phyloP scores from a whole-genome alignment of 129 eudicot species.

The Artemisia argyi region DNA sequence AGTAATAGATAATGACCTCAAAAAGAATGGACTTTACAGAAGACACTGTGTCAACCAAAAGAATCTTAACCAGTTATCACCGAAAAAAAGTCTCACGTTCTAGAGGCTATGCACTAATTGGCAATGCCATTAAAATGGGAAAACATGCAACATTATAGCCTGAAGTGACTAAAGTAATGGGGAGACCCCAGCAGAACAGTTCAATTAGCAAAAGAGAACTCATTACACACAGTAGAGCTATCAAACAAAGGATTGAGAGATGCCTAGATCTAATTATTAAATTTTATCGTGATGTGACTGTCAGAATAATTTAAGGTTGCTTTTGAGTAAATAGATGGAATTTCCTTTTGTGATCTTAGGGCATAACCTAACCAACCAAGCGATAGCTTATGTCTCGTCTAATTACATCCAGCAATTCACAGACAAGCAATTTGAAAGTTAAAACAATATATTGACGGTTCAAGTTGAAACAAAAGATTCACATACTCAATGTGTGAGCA shows the following conservation, averaged over 20 bases:
- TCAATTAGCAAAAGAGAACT: not conserved
- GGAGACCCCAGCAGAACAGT: not conserved
- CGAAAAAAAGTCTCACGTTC: not conserved
- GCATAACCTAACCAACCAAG: not conserved
- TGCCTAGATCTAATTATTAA: not conserved
- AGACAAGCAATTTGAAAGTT: not conserved
- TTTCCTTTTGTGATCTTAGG: not conserved
- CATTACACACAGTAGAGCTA: not conserved
- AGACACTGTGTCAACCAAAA: conserved; percentile 6
- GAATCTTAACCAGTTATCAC: conserved; percentile 7
- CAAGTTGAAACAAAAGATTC: not conserved
- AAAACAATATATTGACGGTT: not conserved
- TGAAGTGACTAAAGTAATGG: not conserved
- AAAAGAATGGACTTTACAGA: not conserved
- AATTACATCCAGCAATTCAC: not conserved
- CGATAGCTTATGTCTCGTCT: not conserved
- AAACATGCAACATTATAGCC: not conserved
- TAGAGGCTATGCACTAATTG: not conserved
- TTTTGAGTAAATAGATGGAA: not conserved
- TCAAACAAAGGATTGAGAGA: not conserved
- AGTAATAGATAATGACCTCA: not conserved
- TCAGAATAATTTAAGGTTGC: not conserved
- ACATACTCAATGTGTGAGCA: not conserved
- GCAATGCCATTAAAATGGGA: not conserved
- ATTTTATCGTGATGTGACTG: not conserved